Evolutionary conservation across 2,329 filamentous ascomycete species (phyloP).

Genomic region (Ophiostoma pallidulum): DNA sequence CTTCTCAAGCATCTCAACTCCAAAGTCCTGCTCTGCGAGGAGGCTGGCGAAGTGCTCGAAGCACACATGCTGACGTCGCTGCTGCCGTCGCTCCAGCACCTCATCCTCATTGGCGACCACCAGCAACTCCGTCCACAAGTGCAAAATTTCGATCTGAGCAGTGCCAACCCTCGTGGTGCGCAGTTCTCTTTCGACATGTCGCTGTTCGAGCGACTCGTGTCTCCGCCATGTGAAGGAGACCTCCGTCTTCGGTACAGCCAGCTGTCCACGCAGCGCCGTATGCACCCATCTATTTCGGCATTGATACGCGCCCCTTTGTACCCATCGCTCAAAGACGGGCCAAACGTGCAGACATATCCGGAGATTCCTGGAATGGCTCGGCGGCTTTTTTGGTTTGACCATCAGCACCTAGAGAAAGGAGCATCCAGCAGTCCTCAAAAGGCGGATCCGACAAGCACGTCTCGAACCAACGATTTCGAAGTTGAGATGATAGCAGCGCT

Average conservation of each 20-base stretch:
- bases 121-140: conserved; percentile 51
- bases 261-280: conserved; percentile 52
- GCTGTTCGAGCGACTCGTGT: conserved; percentile 45
- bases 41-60: conserved; percentile 61
- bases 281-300: conserved; percentile 52
- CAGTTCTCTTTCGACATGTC: conserved; percentile 49
- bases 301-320: conserved; percentile 52
- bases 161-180: conserved; percentile 37
- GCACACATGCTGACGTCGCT: conserved; percentile 51
- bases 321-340: conserved; percentile 42
- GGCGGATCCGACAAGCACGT: conserved; percentile 25
- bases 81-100: conserved; percentile 50
- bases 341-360: conserved; percentile 29
- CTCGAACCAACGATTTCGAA: conserved; percentile 50
- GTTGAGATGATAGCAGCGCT: conserved; percentile 53
- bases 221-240: conserved; percentile 8
- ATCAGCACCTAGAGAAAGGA: conserved; percentile 37
- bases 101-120: conserved; percentile 56
- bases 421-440: conserved; percentile 22
- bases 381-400: conserved; percentile 54
- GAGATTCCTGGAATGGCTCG: conserved; percentile 43
- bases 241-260: conserved; percentile 22
- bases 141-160: conserved; percentile 43
- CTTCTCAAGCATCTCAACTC: conserved; percentile 38
- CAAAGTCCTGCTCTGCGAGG: conserved; percentile 56